These are phyloP conservation scores for Corchorus capsularis DNA, from an alignment of 345 rosid species.

Conservation along the genomic window DNA sequence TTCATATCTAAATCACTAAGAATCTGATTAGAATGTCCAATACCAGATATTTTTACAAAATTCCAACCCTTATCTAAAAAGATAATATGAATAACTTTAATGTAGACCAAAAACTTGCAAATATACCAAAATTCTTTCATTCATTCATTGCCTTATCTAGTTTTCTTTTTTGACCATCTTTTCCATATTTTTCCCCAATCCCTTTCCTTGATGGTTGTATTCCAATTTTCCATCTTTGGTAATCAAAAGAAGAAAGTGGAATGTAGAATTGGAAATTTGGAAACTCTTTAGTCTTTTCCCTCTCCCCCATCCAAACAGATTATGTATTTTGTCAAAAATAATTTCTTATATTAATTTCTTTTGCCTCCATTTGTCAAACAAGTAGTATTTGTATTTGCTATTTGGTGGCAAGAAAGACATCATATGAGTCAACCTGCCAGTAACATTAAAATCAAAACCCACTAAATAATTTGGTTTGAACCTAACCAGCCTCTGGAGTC, in stretches of 20 bases:
- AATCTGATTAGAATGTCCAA: no score
- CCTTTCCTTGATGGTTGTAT: no score
- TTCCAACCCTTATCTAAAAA: background rate
- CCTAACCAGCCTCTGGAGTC: background rate
- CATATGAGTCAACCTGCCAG: conserved; percentile 20
- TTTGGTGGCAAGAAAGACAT: conserved; percentile 15
- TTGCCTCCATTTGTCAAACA: background rate
- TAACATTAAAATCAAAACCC: background rate
- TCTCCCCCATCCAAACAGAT: background rate
- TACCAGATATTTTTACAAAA: no score
- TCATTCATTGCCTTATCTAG: background rate
- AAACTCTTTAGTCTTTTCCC: background rate
- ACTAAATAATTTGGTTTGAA: background rate
- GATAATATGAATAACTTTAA: background rate
- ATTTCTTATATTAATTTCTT: background rate
- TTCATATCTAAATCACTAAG: no score
- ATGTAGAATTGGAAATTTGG: background rate
- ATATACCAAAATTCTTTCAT: background rate
- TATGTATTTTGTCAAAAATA: background rate
- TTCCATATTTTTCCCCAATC: background rate
- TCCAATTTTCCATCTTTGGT: background rate
- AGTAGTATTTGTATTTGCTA: background rate
- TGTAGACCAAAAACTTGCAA: background rate
- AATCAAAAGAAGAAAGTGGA: background rate
- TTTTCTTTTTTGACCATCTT: background rate